phyloP scores from a whole-genome alignment of 2,329 filamentous ascomycete species.

The Aspergillus sojae region DNA sequence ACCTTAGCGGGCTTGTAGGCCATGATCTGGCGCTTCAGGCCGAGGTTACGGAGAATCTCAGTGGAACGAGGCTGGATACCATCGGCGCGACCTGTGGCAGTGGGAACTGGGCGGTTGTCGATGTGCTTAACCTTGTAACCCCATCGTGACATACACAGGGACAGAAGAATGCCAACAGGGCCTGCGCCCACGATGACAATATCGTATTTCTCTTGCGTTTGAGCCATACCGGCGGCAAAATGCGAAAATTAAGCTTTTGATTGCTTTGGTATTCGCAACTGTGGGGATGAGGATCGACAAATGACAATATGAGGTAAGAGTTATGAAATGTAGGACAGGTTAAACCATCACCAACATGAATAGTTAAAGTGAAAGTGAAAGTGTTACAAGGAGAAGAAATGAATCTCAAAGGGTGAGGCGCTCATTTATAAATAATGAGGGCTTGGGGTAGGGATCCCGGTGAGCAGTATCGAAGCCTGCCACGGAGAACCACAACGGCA shows the following conservation, averaged over 20 bases:
- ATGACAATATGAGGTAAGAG: constrained; percentile 5
- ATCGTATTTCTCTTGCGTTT: constrained; percentile 55
- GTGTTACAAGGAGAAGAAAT: constrained; percentile 6
- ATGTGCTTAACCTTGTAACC: constrained; percentile 95
- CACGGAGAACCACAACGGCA: constrained; percentile 39
- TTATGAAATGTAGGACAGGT: not conserved
- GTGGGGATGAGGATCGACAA: not conserved
- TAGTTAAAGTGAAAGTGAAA: not conserved
- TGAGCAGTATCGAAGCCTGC: constrained; percentile 19
- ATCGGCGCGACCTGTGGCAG: constrained; percentile 82
- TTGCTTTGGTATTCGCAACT: not conserved
- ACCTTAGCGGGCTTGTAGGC: constrained; percentile 83
- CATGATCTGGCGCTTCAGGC: constrained; percentile 85
- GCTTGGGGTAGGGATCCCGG: constrained; percentile 20
- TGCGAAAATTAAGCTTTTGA: constrained; percentile 1
- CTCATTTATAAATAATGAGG: constrained; percentile 31
- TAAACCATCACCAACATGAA: not conserved
- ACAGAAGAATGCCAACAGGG: constrained; percentile 83
- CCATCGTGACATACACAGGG: constrained; percentile 86
- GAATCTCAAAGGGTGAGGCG: constrained; percentile 19
- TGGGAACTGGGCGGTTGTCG: constrained; percentile 85
- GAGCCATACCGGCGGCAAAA: constrained; percentile 27
- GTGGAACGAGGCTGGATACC: constrained; percentile 89
- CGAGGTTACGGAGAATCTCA: constrained; percentile 86
- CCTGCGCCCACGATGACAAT: constrained; percentile 86